A percentile compares a stretch with the other conserved stretches of the same genome.
Evolutionary conservation across 2,329 filamentous ascomycete genomes (phyloP).

Genomic region (Rhynchosporium secalis): DNA sequence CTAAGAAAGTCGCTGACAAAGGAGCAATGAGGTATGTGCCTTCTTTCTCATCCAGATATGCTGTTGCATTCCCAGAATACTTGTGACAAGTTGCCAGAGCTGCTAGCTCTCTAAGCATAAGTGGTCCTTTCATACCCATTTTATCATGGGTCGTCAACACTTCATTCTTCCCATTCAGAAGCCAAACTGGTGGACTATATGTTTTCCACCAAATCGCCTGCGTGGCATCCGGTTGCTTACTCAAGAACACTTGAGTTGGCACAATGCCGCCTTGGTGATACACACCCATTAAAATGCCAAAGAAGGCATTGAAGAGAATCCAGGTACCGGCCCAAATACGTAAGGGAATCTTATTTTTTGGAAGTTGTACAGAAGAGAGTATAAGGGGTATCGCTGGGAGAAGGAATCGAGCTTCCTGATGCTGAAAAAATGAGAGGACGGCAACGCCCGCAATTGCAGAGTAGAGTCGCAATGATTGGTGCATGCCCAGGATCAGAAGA

Average conservation of each 20-base stretch:
- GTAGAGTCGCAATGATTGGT: conserved; percentile 62
- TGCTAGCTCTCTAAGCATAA: conserved; percentile 59
- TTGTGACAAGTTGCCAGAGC: conserved; percentile 62
- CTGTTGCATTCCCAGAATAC: conserved; percentile 54
- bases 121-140: conserved; percentile 67
- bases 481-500: conserved; percentile 58
- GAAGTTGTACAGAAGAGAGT: conserved; percentile 69
- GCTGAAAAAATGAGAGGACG: conserved; percentile 71
- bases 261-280: conserved; percentile 82
- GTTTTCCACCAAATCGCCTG: conserved; percentile 81
- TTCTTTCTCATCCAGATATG: conserved; percentile 60
- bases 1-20: conserved; percentile 68
- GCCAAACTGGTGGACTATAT: conserved; percentile 78
- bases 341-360: conserved; percentile 51
- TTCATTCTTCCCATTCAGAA: conserved; percentile 74
- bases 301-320: conserved; percentile 67
- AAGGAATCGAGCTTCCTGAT: conserved; percentile 79
- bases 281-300: conserved; percentile 74
- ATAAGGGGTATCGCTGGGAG: conserved; percentile 76
- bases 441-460: conserved; percentile 73
- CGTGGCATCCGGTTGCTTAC: conserved; percentile 63
- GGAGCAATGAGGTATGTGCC: conserved; percentile 74
- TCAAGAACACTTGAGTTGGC: conserved; percentile 73
- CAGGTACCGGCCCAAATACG: conserved; percentile 61
- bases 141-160: conserved; percentile 70